Conservation (phyloP, 148 eudicot genomes). For the Amaranthus hypochondriacus region DNA sequence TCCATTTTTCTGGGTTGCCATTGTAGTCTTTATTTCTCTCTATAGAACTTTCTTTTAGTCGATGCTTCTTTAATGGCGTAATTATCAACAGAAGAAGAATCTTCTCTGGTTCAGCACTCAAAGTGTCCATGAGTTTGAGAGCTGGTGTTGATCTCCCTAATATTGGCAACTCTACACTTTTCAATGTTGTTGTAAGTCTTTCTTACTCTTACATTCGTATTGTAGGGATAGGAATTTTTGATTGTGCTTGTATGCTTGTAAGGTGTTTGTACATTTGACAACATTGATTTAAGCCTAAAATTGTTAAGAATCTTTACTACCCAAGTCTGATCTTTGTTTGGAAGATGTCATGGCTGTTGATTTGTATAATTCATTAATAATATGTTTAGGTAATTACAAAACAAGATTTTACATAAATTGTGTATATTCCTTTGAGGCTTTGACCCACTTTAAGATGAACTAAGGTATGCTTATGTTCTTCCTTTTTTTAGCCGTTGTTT, state of each 20-base stretch:
- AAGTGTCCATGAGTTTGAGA: constrained; percentile 77
- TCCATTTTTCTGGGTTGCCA: constrained; percentile 35
- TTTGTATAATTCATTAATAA: no score
- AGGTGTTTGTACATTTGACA: constrained; percentile 20
- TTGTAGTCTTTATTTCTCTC: constrained; percentile 40
- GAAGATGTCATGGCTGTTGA: no score
- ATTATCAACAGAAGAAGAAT: constrained; percentile 26
- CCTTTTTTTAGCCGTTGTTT: no score
- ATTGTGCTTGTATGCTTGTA: not conserved
- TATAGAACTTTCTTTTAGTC: constrained; percentile 1
- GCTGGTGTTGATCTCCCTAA: constrained; percentile 99
- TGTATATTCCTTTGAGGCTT: no score
- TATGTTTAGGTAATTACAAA: no score
- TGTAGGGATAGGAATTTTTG: no score
- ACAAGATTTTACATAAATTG: no score
- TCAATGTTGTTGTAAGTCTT: constrained; percentile 86
- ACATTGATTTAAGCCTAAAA: not conserved
- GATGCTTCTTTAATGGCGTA: constrained; percentile 15
- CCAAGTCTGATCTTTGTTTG: no score
- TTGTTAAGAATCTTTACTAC: no score
- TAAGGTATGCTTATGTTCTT: no score
- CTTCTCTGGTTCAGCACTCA: constrained; percentile 40
- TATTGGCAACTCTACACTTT: constrained; percentile 96
- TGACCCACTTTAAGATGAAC: no score
- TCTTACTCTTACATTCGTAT: not conserved